Percentiles rank a stretch among this genome's conserved stretches.
These are phyloP conservation scores for Alisma plantagoaquatica DNA, from an alignment of 106 monocot genomes.

Conservation along the genomic window DNA sequence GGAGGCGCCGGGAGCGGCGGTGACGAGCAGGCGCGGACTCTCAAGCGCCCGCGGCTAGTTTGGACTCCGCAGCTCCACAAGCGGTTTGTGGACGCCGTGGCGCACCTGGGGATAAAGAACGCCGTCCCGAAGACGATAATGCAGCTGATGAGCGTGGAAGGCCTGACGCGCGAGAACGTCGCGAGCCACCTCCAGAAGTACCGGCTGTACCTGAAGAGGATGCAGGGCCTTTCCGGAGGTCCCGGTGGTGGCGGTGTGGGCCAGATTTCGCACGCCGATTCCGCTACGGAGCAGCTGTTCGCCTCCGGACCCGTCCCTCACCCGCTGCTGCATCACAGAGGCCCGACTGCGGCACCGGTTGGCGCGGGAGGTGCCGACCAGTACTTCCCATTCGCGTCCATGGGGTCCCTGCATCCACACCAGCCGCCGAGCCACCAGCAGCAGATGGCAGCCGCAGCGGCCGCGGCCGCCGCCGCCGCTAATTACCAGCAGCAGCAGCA, in stretches of 20 bases:
- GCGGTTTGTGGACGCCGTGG: constrained; percentile 73
- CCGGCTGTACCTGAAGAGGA: constrained; percentile 40
- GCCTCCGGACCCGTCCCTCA: constrained; percentile 13
- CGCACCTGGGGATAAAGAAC: constrained; percentile 70
- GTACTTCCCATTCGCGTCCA: constrained; percentile 6
- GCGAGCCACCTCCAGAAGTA: constrained; percentile 89
- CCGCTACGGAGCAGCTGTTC: constrained; percentile 13
- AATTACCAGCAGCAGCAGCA: constrained; percentile 19
- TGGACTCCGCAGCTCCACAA: constrained; percentile 91
- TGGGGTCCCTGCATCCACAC: constrained; percentile 6
- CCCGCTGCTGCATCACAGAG: constrained; percentile 2
- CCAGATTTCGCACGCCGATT: constrained; percentile 1
- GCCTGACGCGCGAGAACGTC: constrained; percentile 78
- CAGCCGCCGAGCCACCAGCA: too few species aligned
- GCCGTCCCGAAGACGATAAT: constrained; percentile 80
- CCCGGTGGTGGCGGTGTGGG: constrained; percentile 5
- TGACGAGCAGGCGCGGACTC: constrained; percentile 48
- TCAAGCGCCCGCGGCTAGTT: constrained; percentile 73
- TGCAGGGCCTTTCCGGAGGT: constrained; percentile 22
- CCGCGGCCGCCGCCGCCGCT: constrained; percentile 1
- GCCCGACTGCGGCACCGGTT: constrained; percentile 1
- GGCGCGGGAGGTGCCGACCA: constrained; percentile 12
- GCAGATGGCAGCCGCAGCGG: constrained; percentile 9
- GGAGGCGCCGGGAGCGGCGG: constrained; percentile 15
- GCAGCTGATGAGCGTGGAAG: constrained; percentile 74